These are phyloP conservation scores for Melanomma pulvis-pyrius DNA, from an alignment of 495 filamentous ascomycete species.

Conservation along the genomic window DNA sequence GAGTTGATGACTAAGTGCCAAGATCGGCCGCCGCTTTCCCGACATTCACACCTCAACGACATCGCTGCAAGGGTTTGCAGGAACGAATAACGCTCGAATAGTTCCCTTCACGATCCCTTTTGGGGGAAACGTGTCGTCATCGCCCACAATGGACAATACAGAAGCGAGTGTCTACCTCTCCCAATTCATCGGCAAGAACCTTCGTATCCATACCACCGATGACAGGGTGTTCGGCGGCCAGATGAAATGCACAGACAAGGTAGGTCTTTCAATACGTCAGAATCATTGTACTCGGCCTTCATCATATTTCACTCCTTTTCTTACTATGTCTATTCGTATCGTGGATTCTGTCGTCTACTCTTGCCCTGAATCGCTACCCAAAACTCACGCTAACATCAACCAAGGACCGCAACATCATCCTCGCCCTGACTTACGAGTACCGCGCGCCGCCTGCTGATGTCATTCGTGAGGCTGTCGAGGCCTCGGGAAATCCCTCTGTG, in stretches of 20 bases:
- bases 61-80: too few relatives aligned
- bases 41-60: background rate
- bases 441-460: constrained; percentile 60
- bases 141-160: constrained; percentile 30
- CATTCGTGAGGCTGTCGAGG: constrained; percentile 27
- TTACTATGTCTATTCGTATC: background rate
- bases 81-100: too few relatives aligned
- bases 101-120: background rate
- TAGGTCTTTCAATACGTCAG: constrained; percentile 47
- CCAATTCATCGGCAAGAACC: constrained; percentile 61
- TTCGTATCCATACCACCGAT: constrained; percentile 83
- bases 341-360: background rate
- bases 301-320: background rate
- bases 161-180: constrained; percentile 37
- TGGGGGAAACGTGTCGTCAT: background rate
- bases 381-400: background rate
- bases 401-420: constrained; percentile 83
- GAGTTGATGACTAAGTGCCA: constrained; percentile 14
- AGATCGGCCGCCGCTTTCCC: constrained; percentile 6
- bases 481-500: constrained; percentile 46
- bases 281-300: background rate
- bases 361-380: background rate
- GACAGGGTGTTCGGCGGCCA: constrained; percentile 83
- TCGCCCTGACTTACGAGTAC: constrained; percentile 84
- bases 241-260: constrained; percentile 94